Percentiles rank a stretch among this genome's conserved stretches.
Evolutionary conservation across 176 grass and related monocot genomes (phyloP).

Genomic region (Eragrostis nindensis): DNA sequence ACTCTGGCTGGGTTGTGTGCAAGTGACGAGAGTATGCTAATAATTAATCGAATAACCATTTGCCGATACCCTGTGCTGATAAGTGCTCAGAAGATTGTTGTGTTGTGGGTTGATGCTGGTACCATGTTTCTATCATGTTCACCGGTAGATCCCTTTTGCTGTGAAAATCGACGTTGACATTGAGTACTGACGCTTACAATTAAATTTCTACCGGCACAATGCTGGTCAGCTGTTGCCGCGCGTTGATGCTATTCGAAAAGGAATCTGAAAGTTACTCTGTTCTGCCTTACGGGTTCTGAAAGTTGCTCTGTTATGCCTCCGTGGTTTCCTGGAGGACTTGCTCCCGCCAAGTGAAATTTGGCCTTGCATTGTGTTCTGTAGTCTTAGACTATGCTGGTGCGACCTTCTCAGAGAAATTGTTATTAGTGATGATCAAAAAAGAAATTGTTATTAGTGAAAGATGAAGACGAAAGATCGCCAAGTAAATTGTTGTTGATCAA

Average conservation of each 20-base stretch:
- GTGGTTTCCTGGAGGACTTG: neutral
- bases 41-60: conserved; percentile 26
- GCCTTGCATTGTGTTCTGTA: no score
- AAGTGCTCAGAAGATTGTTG: neutral
- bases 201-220: neutral
- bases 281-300: neutral
- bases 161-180: no score
- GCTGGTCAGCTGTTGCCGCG: neutral
- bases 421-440: no score
- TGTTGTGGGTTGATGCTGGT: neutral
- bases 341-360: no score
- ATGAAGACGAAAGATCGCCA: no score
- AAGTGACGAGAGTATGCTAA: conserved; percentile 35
- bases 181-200: neutral
- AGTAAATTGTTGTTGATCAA: no score
- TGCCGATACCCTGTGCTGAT: neutral
- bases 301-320: no score
- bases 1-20: conserved; percentile 30
- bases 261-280: neutral
- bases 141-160: no score
- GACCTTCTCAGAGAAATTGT: no score
- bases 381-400: no score
- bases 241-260: neutral
- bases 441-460: no score
- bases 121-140: neutral